Percentiles rank a stretch among this genome's conserved stretches.
phyloP scores from a whole-genome alignment of 176 grass and related monocot species.

The Oryza longistaminata region DNA sequence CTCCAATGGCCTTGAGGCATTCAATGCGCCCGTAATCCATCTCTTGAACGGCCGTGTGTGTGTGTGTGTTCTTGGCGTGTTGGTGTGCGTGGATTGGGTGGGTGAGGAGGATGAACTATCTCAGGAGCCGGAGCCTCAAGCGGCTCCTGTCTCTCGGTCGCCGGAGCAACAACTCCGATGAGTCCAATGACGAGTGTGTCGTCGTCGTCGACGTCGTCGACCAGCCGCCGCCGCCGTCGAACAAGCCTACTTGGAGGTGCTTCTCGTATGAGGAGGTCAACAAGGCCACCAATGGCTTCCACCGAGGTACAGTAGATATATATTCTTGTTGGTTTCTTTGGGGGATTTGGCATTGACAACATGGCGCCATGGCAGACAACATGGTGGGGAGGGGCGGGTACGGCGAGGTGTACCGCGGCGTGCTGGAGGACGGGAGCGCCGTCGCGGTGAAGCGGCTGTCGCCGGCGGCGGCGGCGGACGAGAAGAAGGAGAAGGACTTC shows the following conservation, averaged over 20 bases:
- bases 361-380: conserved; percentile 44
- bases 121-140: conserved; percentile 71
- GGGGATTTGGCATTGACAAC: background rate
- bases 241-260: conserved; percentile 71
- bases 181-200: conserved; percentile 35
- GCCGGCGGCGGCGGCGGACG: conserved; percentile 50
- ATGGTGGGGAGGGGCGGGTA: conserved; percentile 82
- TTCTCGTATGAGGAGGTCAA: conserved; percentile 69
- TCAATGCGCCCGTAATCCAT: conserved; percentile 22
- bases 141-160: conserved; percentile 58
- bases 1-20: conserved; percentile 26
- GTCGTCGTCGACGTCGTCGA: background rate
- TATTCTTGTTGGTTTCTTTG: background rate
- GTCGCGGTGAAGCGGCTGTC: conserved; percentile 77
- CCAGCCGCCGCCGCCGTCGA: background rate
- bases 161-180: conserved; percentile 50
- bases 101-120: conserved; percentile 37
- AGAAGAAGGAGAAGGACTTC: conserved; percentile 92
- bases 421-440: conserved; percentile 53
- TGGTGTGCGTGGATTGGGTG: background rate
- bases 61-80: background rate
- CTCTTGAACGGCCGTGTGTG: background rate
- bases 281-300: conserved; percentile 67
- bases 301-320: conserved; percentile 46
- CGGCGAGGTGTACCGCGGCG: conserved; percentile 87